Percentiles rank a stretch among this genome's conserved stretches.
Evolutionary conservation across 2,329 filamentous ascomycete species (phyloP).

Genomic region (Fusarium staphyleae): DNA sequence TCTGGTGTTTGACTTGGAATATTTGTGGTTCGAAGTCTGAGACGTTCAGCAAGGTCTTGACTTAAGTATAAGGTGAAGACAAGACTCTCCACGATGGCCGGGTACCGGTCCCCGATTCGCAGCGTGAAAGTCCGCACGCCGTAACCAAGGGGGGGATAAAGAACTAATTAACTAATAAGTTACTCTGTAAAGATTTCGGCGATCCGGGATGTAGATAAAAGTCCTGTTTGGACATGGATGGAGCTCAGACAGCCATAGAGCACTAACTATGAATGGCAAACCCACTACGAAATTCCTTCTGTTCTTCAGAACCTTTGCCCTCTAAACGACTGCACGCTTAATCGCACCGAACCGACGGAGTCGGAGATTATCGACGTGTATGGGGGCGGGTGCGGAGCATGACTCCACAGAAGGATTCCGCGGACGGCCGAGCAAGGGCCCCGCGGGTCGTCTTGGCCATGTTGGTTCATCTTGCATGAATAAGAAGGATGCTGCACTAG

Average conservation of each 20-base stretch:
- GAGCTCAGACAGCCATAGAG: background rate
- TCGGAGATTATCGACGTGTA: background rate
- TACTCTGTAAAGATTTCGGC: background rate
- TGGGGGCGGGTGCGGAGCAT: background rate
- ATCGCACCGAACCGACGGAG: conserved; percentile 18
- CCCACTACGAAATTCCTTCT: background rate
- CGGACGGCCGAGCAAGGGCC: conserved; percentile 10
- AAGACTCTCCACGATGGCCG: background rate
- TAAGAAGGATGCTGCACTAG: no score
- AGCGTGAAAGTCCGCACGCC: background rate
- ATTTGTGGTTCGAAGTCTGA: no score
- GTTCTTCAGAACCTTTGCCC: background rate
- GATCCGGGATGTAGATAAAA: background rate
- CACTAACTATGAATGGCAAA: background rate
- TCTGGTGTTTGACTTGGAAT: no score
- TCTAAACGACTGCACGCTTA: background rate
- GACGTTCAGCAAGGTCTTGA: background rate
- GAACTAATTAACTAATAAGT: no score
- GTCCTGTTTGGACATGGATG: background rate
- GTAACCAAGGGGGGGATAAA: background rate
- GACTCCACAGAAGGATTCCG: conserved; percentile 12
- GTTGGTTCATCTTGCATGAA: background rate
- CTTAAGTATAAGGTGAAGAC: background rate
- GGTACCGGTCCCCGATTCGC: background rate
- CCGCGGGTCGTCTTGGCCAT: background rate